Evolutionary conservation across 768 basidiomycete species (phyloP).

Genomic region (Hygrophorus russula): DNA sequence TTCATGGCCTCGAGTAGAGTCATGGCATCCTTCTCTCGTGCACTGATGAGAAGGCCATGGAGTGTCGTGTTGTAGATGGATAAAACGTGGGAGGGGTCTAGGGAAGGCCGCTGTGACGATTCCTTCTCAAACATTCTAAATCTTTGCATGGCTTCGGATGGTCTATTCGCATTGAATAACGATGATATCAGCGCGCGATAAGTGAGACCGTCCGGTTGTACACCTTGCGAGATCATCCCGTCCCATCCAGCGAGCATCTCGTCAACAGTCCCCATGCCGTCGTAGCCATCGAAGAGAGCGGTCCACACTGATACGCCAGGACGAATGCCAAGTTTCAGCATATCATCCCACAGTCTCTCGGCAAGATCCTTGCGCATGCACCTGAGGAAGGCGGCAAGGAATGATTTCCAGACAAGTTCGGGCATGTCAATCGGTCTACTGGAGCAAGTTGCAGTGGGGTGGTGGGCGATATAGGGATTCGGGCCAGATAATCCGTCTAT

Average conservation of each 20-base stretch:
- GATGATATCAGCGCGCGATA: conserved; percentile 64
- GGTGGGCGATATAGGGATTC: conserved; percentile 42
- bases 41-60: conserved; percentile 46
- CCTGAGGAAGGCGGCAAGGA: conserved; percentile 55
- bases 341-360: conserved; percentile 58
- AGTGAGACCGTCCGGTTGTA: conserved; percentile 48
- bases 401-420: conserved; percentile 49
- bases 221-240: conserved; percentile 43
- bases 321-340: conserved; percentile 32
- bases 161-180: conserved; percentile 39
- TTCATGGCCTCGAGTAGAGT: conserved; percentile 34
- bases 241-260: conserved; percentile 54
- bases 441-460: conserved; percentile 23
- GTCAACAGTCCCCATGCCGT: conserved; percentile 33
- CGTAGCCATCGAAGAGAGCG: conserved; percentile 55
- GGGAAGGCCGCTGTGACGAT: conserved; percentile 10
- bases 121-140: conserved; percentile 41
- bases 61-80: conserved; percentile 68
- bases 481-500: conserved; percentile 38
- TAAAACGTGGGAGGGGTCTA: conserved; percentile 16
- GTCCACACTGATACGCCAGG: conserved; percentile 62
- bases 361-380: conserved; percentile 46
- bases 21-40: conserved; percentile 27
- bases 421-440: conserved; percentile 39
- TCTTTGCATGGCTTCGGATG: conserved; percentile 37